Evolutionary conservation across 2,329 filamentous ascomycete species (phyloP).

Genomic region (Xylaria multiplex): DNA sequence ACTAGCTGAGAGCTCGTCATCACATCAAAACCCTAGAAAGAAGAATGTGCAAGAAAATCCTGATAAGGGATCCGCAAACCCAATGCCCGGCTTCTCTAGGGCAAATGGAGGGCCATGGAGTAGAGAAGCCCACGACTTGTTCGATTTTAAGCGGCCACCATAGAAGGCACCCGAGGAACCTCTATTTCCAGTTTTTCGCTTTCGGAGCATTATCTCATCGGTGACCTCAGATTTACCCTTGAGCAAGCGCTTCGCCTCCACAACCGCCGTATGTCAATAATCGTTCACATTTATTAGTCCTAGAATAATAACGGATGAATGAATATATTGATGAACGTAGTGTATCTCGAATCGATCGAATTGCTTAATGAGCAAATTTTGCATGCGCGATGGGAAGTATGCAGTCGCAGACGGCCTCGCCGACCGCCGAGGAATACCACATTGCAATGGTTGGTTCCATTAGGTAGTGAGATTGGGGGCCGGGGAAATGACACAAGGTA

Average conservation of each 20-base stretch:
- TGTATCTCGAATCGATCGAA: not conserved
- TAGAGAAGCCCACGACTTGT: conserved; percentile 72
- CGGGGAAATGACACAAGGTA: conserved; percentile 3
- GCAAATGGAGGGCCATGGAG: conserved; percentile 74
- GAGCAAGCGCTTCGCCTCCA: not conserved
- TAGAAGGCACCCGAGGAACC: conserved; percentile 16
- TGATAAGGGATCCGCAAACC: conserved; percentile 31
- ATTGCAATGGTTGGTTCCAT: not conserved
- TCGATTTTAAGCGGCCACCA: conserved; percentile 67
- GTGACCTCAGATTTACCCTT: not conserved
- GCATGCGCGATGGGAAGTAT: conserved; percentile 3
- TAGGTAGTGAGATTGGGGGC: conserved; percentile 27
- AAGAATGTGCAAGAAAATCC: conserved; percentile 22
- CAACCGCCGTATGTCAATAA: not conserved
- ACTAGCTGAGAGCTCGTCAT: conserved; percentile 13
- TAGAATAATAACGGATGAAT: not conserved
- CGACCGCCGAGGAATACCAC: conserved; percentile 16
- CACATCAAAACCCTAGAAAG: conserved; percentile 25
- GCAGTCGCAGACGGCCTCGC: conserved; percentile 21
- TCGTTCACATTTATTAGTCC: not conserved
- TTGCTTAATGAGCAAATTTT: conserved; percentile 3
- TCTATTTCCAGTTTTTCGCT: not conserved
- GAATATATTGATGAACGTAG: not conserved
- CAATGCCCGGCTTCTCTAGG: conserved; percentile 58
- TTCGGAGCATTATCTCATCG: not conserved